Evolutionary conservation across 345 rosid species (phyloP).

Genomic region (Brassica juncea): DNA sequence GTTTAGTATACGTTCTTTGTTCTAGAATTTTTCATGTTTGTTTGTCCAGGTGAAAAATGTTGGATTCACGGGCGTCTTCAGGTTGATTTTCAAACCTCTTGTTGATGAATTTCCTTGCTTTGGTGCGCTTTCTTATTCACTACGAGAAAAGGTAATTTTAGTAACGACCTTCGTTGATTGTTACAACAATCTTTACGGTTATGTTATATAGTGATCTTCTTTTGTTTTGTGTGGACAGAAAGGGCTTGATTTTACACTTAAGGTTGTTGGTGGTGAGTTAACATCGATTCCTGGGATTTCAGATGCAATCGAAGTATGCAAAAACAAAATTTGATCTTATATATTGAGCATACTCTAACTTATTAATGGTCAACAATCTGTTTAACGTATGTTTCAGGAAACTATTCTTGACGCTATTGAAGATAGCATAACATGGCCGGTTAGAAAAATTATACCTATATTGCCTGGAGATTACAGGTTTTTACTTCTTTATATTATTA

Average conservation of each 20-base stretch:
- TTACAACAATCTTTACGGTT: background rate
- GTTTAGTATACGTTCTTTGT: background rate
- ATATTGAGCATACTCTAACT: background rate
- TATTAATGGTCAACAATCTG: background rate
- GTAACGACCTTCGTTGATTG: background rate
- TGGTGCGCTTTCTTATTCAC: slow-evolving; percentile 81
- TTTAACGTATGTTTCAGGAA: slow-evolving; percentile 51
- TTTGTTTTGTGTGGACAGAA: slow-evolving; percentile 51
- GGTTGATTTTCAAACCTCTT: slow-evolving; percentile 87
- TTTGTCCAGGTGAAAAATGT: slow-evolving; percentile 73
- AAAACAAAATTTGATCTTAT: background rate
- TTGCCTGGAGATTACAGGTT: slow-evolving; percentile 96
- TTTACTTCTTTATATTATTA: background rate
- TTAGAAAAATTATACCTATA: slow-evolving; percentile 72
- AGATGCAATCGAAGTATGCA: slow-evolving; percentile 75
- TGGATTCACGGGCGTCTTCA: slow-evolving; percentile 89
- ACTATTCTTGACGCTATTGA: slow-evolving; percentile 79
- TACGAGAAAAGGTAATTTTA: slow-evolving; percentile 64
- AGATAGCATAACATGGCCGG: slow-evolving; percentile 93
- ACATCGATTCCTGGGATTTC: slow-evolving; percentile 84
- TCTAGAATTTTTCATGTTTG: slow-evolving; percentile 23
- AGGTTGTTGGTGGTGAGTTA: slow-evolving; percentile 75
- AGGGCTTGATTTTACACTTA: slow-evolving; percentile 74
- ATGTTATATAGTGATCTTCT: slow-evolving; percentile 2
- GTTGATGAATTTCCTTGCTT: slow-evolving; percentile 85